Percentiles rank a stretch among this genome's conserved stretches.
Conservation (phyloP, 2,329 filamentous ascomycete species). For the Hypoxylon rubiginosum region DNA sequence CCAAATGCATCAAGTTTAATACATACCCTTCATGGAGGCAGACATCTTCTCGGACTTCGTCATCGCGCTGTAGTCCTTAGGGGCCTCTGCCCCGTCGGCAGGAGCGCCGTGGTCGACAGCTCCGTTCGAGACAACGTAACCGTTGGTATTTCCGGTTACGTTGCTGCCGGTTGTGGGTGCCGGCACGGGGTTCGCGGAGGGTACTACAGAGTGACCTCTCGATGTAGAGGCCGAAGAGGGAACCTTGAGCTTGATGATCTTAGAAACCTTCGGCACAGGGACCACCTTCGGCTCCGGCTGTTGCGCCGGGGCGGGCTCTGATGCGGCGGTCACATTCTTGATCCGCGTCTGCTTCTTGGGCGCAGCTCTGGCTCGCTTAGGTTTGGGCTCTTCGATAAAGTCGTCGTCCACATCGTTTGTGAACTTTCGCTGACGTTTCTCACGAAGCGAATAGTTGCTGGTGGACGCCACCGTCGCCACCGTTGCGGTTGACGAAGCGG, state of each 20-base stretch:
- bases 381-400: slow-evolving; percentile 48
- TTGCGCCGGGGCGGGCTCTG: slow-evolving; percentile 26
- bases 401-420: slow-evolving; percentile 62
- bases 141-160: slow-evolving; percentile 20
- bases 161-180: slow-evolving; percentile 4
- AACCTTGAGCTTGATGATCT: slow-evolving; percentile 55
- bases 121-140: slow-evolving; percentile 41
- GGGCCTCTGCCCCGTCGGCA: slow-evolving; percentile 46
- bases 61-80: slow-evolving; percentile 71
- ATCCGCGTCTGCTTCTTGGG: slow-evolving; percentile 49
- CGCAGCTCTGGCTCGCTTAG: slow-evolving; percentile 46
- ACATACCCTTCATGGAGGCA: slow-evolving; percentile 73
- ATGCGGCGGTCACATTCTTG: slow-evolving; percentile 39
- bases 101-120: slow-evolving; percentile 47
- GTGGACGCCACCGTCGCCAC: slow-evolving; percentile 64
- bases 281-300: slow-evolving; percentile 28
- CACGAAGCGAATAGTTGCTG: slow-evolving; percentile 65
- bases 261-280: slow-evolving; percentile 41
- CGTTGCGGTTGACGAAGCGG: slow-evolving; percentile 66
- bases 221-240: slow-evolving; percentile 32
- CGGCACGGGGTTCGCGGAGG: slow-evolving; percentile 29
- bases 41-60: slow-evolving; percentile 77
- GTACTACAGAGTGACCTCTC: slow-evolving; percentile 41
- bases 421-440: slow-evolving; percentile 68
- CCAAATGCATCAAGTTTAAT: background rate